Percentiles rank a stretch among this genome's conserved stretches.
These are phyloP conservation scores for Vitis riparia DNA, from an alignment of 164 flowering plant genomes.

Conservation along the genomic window DNA sequence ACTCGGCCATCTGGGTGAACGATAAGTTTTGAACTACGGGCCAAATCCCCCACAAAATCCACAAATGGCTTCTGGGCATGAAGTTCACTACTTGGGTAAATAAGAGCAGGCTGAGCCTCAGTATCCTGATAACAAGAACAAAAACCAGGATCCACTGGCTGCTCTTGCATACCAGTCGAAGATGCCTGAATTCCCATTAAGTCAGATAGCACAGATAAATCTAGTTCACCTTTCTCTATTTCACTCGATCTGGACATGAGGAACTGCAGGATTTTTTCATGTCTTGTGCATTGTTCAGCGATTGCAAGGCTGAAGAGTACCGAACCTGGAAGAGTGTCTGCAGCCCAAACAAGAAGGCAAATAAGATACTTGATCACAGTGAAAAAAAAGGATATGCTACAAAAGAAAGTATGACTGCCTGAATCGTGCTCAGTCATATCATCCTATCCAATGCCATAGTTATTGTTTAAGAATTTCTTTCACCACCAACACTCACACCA, in stretches of 20 bases:
- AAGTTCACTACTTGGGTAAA: constrained; percentile 37
- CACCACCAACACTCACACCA: not conserved
- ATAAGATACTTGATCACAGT: not conserved
- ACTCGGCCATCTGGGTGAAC: constrained; percentile 48
- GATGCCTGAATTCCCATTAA: constrained; percentile 43
- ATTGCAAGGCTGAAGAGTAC: constrained; percentile 51
- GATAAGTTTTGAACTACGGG: constrained; percentile 32
- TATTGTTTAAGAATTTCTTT: not conserved
- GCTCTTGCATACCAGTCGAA: constrained; percentile 21
- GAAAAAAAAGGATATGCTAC: not conserved
- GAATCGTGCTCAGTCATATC: not conserved
- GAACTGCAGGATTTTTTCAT: constrained; percentile 51
- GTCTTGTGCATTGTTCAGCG: constrained; percentile 50
- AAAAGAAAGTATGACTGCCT: not conserved
- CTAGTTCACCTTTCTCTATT: constrained; percentile 31
- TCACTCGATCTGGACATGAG: constrained; percentile 46
- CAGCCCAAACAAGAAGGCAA: constrained; percentile 11
- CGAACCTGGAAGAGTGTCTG: constrained; percentile 42
- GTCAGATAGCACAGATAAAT: constrained; percentile 44
- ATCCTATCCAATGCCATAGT: not conserved
- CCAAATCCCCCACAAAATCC: constrained; percentile 47
- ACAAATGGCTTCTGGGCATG: constrained; percentile 32
- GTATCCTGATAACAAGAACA: constrained; percentile 15
- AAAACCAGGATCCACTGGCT: constrained; percentile 20
- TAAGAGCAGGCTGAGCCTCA: constrained; percentile 27